These are phyloP conservation scores for Caloboletus inedulis DNA, from an alignment of 1,284 basidiomycete genomes.

Conservation along the genomic window DNA sequence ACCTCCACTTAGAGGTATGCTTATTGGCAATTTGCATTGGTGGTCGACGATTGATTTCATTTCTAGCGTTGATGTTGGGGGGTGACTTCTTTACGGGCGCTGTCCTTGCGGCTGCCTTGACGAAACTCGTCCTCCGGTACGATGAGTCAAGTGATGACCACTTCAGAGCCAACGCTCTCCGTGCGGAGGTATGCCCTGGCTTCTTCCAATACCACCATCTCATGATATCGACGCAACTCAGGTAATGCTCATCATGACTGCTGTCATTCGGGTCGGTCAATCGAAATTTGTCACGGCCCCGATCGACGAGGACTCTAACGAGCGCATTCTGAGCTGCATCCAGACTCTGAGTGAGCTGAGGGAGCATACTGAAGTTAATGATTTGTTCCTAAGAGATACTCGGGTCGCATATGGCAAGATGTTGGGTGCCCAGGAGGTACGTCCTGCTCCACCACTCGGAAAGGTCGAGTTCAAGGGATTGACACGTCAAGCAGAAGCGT, in stretches of 20 bases:
- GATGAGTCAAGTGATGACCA: constrained; percentile 59
- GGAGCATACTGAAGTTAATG: constrained; percentile 59
- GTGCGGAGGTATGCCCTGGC: constrained; percentile 68
- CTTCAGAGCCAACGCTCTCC: constrained; percentile 66
- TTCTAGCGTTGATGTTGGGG: constrained; percentile 78
- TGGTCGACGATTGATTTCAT: background rate
- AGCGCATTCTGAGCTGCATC: constrained; percentile 96
- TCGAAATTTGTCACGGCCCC: constrained; percentile 91
- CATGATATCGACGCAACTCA: constrained; percentile 26
- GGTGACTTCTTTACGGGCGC: constrained; percentile 98
- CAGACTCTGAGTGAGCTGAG: constrained; percentile 85
- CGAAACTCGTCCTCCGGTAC: constrained; percentile 89
- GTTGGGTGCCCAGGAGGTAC: constrained; percentile 87
- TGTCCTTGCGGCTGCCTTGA: constrained; percentile 85
- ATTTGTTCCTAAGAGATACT: constrained; percentile 92
- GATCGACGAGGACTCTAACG: constrained; percentile 97
- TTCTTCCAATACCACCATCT: constrained; percentile 1
- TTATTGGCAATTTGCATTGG: background rate
- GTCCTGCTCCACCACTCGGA: constrained; percentile 11
- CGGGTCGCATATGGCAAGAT: constrained; percentile 93
- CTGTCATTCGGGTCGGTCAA: constrained; percentile 94
- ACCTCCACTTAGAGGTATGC: constrained; percentile 79
- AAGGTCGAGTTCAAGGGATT: background rate
- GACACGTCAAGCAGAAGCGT: constrained; percentile 52
- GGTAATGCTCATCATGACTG: constrained; percentile 99